These are phyloP conservation scores for Carnegiea gigantea DNA, from an alignment of 179 eudicot species.

Conservation along the genomic window DNA sequence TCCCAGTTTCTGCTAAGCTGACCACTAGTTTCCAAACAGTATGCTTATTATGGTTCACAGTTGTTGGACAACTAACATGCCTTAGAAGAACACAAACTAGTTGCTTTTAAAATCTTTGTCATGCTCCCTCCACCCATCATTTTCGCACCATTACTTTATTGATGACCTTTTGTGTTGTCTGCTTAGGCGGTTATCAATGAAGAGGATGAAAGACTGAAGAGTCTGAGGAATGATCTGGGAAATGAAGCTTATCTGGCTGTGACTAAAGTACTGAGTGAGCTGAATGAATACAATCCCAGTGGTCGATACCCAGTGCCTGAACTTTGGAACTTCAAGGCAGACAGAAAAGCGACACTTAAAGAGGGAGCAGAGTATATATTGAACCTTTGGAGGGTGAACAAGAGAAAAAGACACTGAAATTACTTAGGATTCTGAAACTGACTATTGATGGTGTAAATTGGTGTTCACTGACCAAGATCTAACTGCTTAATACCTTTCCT, in stretches of 20 bases:
- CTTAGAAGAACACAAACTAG: no score
- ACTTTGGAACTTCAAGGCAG: conserved; percentile 42
- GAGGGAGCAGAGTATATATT: conserved; percentile 28
- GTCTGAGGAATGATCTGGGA: conserved; percentile 36
- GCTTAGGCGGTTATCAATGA: conserved; percentile 37
- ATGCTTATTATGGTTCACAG: no score
- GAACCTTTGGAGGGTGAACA: conserved; percentile 12
- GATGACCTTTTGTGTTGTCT: conserved; percentile 2
- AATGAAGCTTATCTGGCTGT: conserved; percentile 32
- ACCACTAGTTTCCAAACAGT: no score
- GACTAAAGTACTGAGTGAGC: conserved; percentile 30
- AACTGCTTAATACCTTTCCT: no score
- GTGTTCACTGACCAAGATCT: not conserved
- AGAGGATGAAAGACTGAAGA: conserved; percentile 39
- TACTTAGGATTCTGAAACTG: not conserved
- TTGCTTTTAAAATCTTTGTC: no score
- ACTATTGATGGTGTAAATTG: not conserved
- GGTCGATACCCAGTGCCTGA: conserved; percentile 37
- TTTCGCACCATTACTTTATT: no score
- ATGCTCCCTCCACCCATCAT: no score
- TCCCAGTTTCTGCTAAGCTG: not conserved
- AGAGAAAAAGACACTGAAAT: not conserved
- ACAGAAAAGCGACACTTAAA: conserved; percentile 27
- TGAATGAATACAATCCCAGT: conserved; percentile 44
- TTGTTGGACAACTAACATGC: no score